Base-by-base conservation (phyloP, 495 filamentous ascomycete species). In the Podospora tetraspora region DNA sequence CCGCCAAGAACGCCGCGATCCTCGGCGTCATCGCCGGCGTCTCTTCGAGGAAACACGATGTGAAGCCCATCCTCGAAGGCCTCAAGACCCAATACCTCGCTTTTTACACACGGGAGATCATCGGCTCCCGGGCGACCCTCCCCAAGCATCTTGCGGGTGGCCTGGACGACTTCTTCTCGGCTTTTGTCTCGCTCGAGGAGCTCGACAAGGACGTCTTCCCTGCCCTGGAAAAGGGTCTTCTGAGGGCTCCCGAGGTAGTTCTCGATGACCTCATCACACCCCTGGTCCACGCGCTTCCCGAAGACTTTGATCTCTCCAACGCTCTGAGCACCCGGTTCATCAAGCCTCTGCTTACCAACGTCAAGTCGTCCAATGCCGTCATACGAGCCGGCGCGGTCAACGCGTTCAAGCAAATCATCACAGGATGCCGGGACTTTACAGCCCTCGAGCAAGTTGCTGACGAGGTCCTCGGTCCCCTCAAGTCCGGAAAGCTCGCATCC, bases 161-260 rank as follows among this genome's bases (percentile, higher is more conserved):
- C 2, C 78, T 98, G 22, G 79, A 80, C n/a, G 93, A 97, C 73
- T 97, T 98, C 79, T 96, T 97, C 75, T 71, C 79, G 16, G 81
- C 80, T 9, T 97, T 95, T 70, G 81, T 91, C n/a, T 88, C 87
- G 2, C 75, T 86, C 10, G 90, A 91, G 57, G 93, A 97, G 66
- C 75, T 99, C 11, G 81, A 84, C 61, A 88, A 87, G 65, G 90
- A 95, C 56, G 68, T 97, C 37, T 81, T 93, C 25, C 92, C 95
- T 59, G 82, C 92, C 0, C 80, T 98, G 6, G 95, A 99, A 71
- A 96, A 96, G 77, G 89, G 90, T 1, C 86, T 99, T 56, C 77
- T 99, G 57, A 85, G 95, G 77, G 88, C 95, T 21, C 95, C 95
- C 0, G 95, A 99, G 75, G 89, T 98, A 37, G 88, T 96, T 13